Evolutionary conservation across 2,329 filamentous ascomycete species (phyloP), one percentile per base, ranked within the genome.

Genomic region (Didymella lethalis): DNA sequence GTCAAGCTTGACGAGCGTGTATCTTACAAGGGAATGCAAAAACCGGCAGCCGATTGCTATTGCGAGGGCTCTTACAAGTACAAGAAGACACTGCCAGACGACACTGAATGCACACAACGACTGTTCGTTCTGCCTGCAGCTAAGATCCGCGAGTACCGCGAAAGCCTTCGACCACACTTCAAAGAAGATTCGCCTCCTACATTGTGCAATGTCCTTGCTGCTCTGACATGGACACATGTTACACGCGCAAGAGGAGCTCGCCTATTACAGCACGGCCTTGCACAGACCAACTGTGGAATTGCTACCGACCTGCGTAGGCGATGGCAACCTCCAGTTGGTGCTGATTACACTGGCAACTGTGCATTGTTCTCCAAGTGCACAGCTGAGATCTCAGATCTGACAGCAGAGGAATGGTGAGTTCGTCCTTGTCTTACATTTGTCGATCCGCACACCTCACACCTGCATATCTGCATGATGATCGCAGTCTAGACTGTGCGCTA

Each of bases 181-280:
- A 60, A 65, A 2, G 40, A 64, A 5, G 46, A 65, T 10, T 61
- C 63, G 16, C 64, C 64, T 18, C 66, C 70, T 0, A 73, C 69
- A 8, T 67, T 73, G 50, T 76, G 67, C 59, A 75, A 74, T 48
- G 65, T 75, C 5, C 64, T 76, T 36, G 68, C 72, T 20, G 73
- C 74, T 18, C 51, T 76, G 29, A 64, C 75, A 12, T 76, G 74
- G 74, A 74, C 72, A n/a, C 71, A 75, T 40, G 65, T 74, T 32
- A 75, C 73, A 43, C 69, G 74, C 18, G 73, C 74, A 46, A 66
- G 74, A 62, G 67, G 65, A 40, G 40, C 47, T 4, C 66, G 70
- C 44, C 48, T 73, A 38, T 43, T 51, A 16, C 43, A 63, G n/a
- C 62, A 58, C 41, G 63, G 62, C 3, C 45, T 69, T 41, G 59